phyloP scores from a whole-genome alignment of 768 basidiomycete species.

The Russula sp. region DNA sequence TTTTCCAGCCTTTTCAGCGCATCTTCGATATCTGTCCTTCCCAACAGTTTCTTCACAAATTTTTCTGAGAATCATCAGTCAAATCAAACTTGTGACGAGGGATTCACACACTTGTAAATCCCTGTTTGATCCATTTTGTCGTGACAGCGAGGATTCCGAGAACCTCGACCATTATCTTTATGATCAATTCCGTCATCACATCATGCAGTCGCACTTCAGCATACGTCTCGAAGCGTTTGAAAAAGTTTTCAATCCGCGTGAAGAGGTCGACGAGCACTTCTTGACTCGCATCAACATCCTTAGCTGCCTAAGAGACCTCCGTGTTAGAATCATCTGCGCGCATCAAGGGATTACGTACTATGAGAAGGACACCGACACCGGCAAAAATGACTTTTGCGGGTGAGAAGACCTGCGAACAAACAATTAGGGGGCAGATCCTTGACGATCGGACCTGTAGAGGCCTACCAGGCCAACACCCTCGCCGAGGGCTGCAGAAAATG shows the following conservation, averaged over 20 bases:
- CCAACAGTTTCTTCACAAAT: neutral
- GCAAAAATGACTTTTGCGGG: neutral
- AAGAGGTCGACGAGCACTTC: neutral
- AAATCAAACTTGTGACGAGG: neutral
- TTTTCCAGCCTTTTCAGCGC: neutral
- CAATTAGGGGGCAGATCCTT: neutral
- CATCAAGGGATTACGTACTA: neutral
- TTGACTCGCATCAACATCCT: neutral
- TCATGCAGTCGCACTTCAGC: neutral
- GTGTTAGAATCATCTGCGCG: neutral
- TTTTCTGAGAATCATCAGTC: neutral
- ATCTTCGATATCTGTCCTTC: no score
- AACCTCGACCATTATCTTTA: conserved; percentile 2
- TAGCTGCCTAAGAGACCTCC: neutral
- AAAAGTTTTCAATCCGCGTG: neutral
- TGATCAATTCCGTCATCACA: neutral
- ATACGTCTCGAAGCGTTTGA: neutral
- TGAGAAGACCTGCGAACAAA: neutral
- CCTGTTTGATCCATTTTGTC: neutral
- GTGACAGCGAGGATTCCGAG: conserved; percentile 3
- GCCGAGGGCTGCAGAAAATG: neutral
- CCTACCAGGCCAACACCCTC: neutral
- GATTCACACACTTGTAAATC: neutral
- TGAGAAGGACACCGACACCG: neutral
- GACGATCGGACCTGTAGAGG: neutral